A percentile compares a stretch with the other conserved stretches of the same genome.
Conservation (phyloP, 352 stramenopile species). For the Globisporangium paddicum region DNA sequence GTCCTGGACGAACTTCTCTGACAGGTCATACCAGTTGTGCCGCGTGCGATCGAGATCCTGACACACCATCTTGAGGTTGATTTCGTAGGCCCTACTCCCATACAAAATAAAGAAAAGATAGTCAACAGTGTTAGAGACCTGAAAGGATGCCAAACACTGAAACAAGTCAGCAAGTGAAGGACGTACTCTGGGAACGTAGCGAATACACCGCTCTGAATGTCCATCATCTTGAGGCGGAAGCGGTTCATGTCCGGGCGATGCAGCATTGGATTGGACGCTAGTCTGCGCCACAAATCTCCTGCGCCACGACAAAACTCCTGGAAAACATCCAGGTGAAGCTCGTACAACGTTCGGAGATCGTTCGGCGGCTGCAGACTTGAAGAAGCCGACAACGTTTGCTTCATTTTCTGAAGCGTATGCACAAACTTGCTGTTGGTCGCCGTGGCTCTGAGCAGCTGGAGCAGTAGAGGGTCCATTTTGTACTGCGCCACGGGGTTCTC, state of each 20-base stretch:
- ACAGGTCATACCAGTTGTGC: slow-evolving; percentile 52
- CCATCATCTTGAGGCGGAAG: slow-evolving; percentile 56
- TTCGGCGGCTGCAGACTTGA: background rate
- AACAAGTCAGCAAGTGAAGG: background rate
- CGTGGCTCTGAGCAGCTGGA: slow-evolving; percentile 38
- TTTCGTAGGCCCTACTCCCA: slow-evolving; percentile 53
- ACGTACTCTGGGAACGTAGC: slow-evolving; percentile 63
- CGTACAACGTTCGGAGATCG: slow-evolving; percentile 34
- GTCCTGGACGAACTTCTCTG: slow-evolving; percentile 42
- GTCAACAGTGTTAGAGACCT: no score
- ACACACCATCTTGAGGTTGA: slow-evolving; percentile 57
- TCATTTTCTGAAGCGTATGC: slow-evolving; percentile 16
- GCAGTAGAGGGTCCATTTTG: slow-evolving; percentile 47
- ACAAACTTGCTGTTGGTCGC: slow-evolving; percentile 38
- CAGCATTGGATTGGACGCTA: slow-evolving; percentile 10
- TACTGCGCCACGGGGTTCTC: slow-evolving; percentile 33
- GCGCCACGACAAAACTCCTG: slow-evolving; percentile 50
- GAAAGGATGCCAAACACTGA: no score
- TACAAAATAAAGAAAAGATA: no score
- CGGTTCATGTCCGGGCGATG: slow-evolving; percentile 26
- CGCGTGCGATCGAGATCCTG: slow-evolving; percentile 42
- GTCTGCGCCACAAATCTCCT: slow-evolving; percentile 31
- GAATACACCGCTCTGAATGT: slow-evolving; percentile 57
- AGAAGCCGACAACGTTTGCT: slow-evolving; percentile 2
- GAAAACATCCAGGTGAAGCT: slow-evolving; percentile 68